phyloP scores from a whole-genome alignment of 495 filamentous ascomycete species.

The Parachaetomium inaequale region DNA sequence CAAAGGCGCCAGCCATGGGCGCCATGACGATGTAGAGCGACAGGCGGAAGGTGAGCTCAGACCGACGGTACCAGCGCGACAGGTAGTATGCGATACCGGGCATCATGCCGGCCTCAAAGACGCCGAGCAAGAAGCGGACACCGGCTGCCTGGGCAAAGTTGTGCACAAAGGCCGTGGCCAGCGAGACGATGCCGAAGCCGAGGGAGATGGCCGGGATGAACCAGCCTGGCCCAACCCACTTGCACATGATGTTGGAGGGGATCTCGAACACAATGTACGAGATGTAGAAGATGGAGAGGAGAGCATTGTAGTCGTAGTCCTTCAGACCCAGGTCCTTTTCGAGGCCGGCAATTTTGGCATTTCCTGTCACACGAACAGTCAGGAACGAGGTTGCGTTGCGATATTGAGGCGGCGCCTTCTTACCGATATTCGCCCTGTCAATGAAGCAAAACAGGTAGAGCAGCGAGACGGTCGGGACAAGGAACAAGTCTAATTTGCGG shows the following conservation, averaged over 20 bases:
- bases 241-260: conserved; percentile 61
- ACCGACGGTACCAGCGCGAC: conserved; percentile 65
- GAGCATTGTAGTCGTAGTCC: conserved; percentile 66
- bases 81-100: conserved; percentile 73
- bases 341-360: conserved; percentile 57
- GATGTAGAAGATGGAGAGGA: conserved; percentile 63
- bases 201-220: conserved; percentile 58
- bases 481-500: conserved; percentile 48
- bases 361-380: conserved; percentile 32
- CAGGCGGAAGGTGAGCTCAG: conserved; percentile 65
- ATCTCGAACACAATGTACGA: conserved; percentile 68
- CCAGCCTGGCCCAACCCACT: conserved; percentile 59
- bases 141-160: conserved; percentile 38
- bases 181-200: conserved; percentile 42
- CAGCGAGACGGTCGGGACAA: conserved; percentile 53
- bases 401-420: background rate
- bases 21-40: conserved; percentile 72
- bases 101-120: conserved; percentile 67
- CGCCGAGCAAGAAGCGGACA: conserved; percentile 55
- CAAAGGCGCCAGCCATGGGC: conserved; percentile 66
- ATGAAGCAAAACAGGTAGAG: conserved; percentile 63
- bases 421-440: conserved; percentile 62
- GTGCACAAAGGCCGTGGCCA: conserved; percentile 42
- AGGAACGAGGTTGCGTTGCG: background rate
- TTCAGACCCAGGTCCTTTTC: conserved; percentile 57